Conservation (phyloP, 306 rosid species). For the Arachis hypogaea region DNA sequence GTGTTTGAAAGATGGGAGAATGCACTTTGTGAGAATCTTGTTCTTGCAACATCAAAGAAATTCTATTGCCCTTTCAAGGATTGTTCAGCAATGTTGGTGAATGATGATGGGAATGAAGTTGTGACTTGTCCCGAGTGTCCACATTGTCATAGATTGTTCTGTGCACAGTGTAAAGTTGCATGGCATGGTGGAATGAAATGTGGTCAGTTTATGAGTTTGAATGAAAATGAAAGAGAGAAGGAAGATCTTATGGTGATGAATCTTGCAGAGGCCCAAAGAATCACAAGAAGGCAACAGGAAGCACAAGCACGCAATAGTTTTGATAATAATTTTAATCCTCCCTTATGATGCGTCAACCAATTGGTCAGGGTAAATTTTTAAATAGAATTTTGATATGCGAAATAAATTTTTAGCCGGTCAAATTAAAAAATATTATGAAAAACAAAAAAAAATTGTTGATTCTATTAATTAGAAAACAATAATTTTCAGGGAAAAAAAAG, state of each 20-base stretch:
- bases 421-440: too few relatives aligned
- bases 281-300: too few relatives aligned
- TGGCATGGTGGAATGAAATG: slow-evolving; percentile 63
- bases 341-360: too few relatives aligned
- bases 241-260: slow-evolving; percentile 58
- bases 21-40: slow-evolving; percentile 50
- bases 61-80: slow-evolving; percentile 65
- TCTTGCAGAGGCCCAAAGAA: slow-evolving; percentile 40
- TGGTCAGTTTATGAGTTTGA: slow-evolving; percentile 41
- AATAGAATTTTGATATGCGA: too few relatives aligned
- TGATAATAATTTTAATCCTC: too few relatives aligned
- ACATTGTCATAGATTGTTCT: slow-evolving; percentile 58
- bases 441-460: too few relatives aligned
- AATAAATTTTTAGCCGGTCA: too few relatives aligned
- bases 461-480: too few relatives aligned
- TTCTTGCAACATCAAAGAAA: slow-evolving; percentile 43
- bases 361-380: too few relatives aligned
- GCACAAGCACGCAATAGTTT: too few relatives aligned
- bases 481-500: too few relatives aligned
- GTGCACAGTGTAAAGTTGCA: slow-evolving; percentile 58
- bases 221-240: slow-evolving; percentile 27
- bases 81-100: slow-evolving; percentile 53
- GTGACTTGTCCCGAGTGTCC: slow-evolving; percentile 62
- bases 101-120: slow-evolving; percentile 40
- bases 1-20: slow-evolving; percentile 67